Evolutionary conservation across 2,329 filamentous ascomycete species (phyloP), one percentile per base, ranked within the genome.

Genomic region (Trichoderma sp.): DNA sequence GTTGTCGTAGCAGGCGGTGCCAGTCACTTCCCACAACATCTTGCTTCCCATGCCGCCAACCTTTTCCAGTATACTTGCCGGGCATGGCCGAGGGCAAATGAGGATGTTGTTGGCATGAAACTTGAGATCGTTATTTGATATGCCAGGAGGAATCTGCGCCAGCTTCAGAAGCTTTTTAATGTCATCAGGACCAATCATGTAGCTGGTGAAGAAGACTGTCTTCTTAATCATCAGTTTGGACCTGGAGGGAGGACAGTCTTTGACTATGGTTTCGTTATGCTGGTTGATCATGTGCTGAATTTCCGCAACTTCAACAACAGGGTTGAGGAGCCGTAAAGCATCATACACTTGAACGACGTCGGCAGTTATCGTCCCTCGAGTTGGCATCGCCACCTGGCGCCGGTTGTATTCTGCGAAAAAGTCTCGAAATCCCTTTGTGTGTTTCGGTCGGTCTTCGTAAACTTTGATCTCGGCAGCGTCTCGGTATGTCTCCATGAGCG

Each of bases 331-430:
- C 6, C 88, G 91, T 33, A 89, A 88, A 69, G 88, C 86, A 77
- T 97, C 94, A 3, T 89, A 86, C 16, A 99, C 94, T 76, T 95
- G 93, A 27, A 98, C 86, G 24, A 98, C 94, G 77, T 97, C 93
- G 40, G 91, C 89, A 10, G 79, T 83, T 71, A 98, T 89, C 0
- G 91, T 87, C 8, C 86, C 87, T 52, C 92, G 86, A 2, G 85
- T 84, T 1, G 84, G 82, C 29, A 82, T 79, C 72, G 74, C 79
- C 75, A 74, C 86, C 72, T 85, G 83, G 24, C 80, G 79, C 57
- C 79, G 86, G 81, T 97, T 97, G 82, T 96, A 91, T 27, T 89
- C 86, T 67, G 85, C 86, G 73, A 98, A 91, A 81, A 94, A 98
- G 40, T 94, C 90, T 72, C 92, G 89, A 80, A 99, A 99, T 21